Evolutionary conservation across 371 early-diverging fungal genomes (phyloP), one percentile per base, ranked within the genome.

Genomic region (Mucor saturninus): DNA sequence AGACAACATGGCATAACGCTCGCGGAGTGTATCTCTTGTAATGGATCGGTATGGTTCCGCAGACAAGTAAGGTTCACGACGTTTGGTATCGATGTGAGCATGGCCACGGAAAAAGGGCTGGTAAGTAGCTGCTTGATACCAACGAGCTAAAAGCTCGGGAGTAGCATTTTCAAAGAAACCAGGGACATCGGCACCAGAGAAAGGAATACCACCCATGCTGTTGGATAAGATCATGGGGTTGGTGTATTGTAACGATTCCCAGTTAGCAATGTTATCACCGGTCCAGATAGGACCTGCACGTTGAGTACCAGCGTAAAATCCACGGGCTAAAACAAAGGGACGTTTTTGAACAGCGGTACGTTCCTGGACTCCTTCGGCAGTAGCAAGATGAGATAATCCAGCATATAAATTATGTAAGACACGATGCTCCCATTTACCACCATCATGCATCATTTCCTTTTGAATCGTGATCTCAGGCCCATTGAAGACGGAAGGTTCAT

Each of bases 31-130:
- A 29, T 83, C 80, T 4, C 93, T 89, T 37, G 93, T 90, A 57
- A 83, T 81, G 1, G 72, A 61, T 8, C 89, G 89, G 64, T 88
- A 87, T 3, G 88, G 89, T 55, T 93, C 94, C 15, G 92, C 95
- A 74, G 93, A 88, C 32, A 98, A 70, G 91, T 97, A 99, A 8
- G 99, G 98, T 71, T 98, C 98, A 38, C 97, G 88, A 21, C 99
- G 91, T 76, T 94, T 95, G 65, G 97, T 94, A 75, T 92, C 95
- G 64, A 95, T 90, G 73, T 95, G 95, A 5, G 95, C 95, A 77
- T 96, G 97, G 1, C 86, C 97, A 59, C 97, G 88, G 86, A 94
- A 92, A 80, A 96, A 96, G 5, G 97, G 97, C 61, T 95, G 94
- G 77, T 89, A 92, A 5, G 88, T 87, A 39, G 82, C 97, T n/a